Conservation (phyloP, 1,284 basidiomycete genomes). For the Puccinia triticina region DNA sequence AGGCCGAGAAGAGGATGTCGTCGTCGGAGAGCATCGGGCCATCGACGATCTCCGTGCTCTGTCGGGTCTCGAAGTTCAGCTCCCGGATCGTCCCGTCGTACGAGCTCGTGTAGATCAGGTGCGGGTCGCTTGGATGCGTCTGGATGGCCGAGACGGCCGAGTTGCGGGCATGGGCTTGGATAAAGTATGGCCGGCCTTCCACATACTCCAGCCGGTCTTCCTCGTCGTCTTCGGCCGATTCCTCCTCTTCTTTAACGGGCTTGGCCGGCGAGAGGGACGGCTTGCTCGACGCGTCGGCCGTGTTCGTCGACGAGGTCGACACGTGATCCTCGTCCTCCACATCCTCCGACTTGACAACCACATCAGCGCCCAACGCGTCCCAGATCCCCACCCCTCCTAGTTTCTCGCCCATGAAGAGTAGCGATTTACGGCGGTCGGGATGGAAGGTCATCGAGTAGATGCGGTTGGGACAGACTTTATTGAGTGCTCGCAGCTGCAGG, state of each 20-base stretch:
- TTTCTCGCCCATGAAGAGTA: conserved; percentile 45
- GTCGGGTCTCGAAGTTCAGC: conserved; percentile 42
- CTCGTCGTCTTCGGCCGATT: conserved; percentile 31
- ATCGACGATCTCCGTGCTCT: conserved; percentile 44
- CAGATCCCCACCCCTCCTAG: conserved; percentile 37
- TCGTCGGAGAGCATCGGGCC: not conserved
- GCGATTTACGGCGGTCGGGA: conserved; percentile 22
- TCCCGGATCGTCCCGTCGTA: conserved; percentile 43
- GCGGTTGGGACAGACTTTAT: conserved; percentile 39
- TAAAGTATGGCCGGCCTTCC: conserved; percentile 30
- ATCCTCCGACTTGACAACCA: not conserved
- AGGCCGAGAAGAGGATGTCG: conserved; percentile 35
- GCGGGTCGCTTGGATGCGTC: conserved; percentile 19
- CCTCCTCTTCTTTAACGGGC: not conserved
- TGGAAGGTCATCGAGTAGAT: conserved; percentile 47
- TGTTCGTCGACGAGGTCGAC: not conserved
- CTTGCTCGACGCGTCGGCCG: conserved; percentile 4
- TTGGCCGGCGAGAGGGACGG: not conserved
- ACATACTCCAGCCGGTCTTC: conserved; percentile 8
- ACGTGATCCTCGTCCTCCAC: conserved; percentile 1
- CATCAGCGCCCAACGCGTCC: conserved; percentile 25
- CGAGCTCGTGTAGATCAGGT: conserved; percentile 32
- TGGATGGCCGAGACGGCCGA: conserved; percentile 44
- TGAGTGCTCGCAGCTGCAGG: conserved; percentile 6
- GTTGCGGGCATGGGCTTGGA: conserved; percentile 38